Base-by-base conservation (phyloP, 257 asterid genomes). In the Scutellaria barbata region DNA sequence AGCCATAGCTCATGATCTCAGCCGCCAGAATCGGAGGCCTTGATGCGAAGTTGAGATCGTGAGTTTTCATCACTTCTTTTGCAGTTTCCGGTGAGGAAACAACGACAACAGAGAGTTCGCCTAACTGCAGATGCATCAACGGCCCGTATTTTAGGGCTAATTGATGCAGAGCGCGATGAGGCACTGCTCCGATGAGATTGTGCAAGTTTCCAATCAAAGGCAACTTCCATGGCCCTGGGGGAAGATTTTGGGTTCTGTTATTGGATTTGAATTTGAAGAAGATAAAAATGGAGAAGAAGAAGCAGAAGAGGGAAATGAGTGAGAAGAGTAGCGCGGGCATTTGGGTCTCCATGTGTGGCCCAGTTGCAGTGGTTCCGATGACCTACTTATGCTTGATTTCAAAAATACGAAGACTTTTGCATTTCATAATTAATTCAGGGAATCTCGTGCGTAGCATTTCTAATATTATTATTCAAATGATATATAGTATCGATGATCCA, bases 141-240 rank as follows among this genome's bases (percentile, higher is more conserved):
- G 81, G 80, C 3, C 90, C 87, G 43, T 76, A 51, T 71, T 63
- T 81, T 35, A 7, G 46, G 52, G 87, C 64, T 5, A 85, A 20
- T 39, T 63, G 50, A 2, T 62, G 65, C 20, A 85, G 72, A 0
- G 35, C 69, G 9, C 11, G 79, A 18, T 82, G 84, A 1, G 79
- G 79, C 1, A 55, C 72, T 0, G 54, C 13, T 0, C 83, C 77
- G 16, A 70, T 61, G 5, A 82, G 81, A 30, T 75, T 79, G 70
- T 81, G 86, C 13, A 81, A 3, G 39, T 79, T 84, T 60, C 81
- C 84, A 4, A 84, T 66, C 20, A 76, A 1, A 2, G 83, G 81
- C 13, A 81, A 46, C 73, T 69, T 71, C 73, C 69, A 22, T 10
- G 86, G 83, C 55, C 85, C 78, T 18, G 83, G 84, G 12, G 85